phyloP scores from a whole-genome alignment of 495 filamentous ascomycete species.

The Penicillium waksmanii region DNA sequence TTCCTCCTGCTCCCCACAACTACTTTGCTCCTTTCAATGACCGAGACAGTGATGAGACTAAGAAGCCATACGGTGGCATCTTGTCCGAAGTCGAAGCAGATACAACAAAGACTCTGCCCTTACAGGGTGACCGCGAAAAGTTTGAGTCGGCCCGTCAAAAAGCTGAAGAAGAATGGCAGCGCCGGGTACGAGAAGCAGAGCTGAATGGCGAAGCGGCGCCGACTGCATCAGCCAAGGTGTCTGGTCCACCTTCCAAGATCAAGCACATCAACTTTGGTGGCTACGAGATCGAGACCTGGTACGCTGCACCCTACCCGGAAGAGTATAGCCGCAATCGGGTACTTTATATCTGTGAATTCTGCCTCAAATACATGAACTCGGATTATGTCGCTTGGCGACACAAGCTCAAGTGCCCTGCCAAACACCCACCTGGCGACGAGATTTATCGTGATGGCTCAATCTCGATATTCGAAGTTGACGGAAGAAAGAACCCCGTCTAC shows the following conservation, averaged over 20 bases:
- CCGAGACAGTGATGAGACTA: conserved; percentile 83
- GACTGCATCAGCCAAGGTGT: conserved; percentile 65
- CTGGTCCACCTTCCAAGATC: conserved; percentile 90
- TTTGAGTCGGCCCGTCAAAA: conserved; percentile 88
- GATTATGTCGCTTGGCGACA: conserved; percentile 97
- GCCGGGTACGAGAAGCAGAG: conserved; percentile 55
- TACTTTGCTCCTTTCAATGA: conserved; percentile 84
- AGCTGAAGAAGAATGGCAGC: conserved; percentile 90
- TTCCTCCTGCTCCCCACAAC: conserved; percentile 58
- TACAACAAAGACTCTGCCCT: conserved; percentile 84
- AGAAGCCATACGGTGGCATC: conserved; percentile 96
- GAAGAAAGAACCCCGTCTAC: conserved; percentile 94
- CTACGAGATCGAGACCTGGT: conserved; percentile 98
- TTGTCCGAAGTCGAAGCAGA: conserved; percentile 87
- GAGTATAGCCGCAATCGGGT: conserved; percentile 96
- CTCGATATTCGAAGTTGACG: conserved; percentile 96
- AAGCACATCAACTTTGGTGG: conserved; percentile 98
- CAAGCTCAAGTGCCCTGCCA: conserved; percentile 95
- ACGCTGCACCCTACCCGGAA: conserved; percentile 97
- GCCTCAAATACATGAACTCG: conserved; percentile 98
- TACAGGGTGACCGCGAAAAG: conserved; percentile 72
- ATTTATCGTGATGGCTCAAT: conserved; percentile 95
- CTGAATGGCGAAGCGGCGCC: conserved; percentile 50
- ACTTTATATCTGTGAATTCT: conserved; percentile 98
- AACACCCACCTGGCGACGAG: conserved; percentile 95